A percentile compares a stretch with the other conserved stretches of the same genome.
phyloP scores from a whole-genome alignment of 176 grass and related monocot species.

The Triticum urartu region DNA sequence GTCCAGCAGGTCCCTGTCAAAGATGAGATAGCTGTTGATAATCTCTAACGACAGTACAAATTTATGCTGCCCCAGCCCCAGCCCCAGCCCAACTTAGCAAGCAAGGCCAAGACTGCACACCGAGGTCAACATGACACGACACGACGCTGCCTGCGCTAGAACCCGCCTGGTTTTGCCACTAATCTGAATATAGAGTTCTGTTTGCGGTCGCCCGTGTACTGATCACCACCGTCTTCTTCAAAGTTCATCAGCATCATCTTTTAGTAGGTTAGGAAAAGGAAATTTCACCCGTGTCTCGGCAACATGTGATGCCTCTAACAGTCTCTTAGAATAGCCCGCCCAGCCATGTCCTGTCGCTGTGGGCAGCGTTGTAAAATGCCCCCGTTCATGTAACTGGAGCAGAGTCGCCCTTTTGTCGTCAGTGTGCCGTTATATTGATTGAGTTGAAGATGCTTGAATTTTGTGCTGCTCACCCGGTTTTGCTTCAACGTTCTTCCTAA shows the following conservation, averaged over 20 bases:
- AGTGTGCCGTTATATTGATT: constrained; percentile 23
- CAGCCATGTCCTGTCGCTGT: constrained; percentile 13
- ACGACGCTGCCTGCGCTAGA: constrained; percentile 13
- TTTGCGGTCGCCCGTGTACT: constrained; percentile 28
- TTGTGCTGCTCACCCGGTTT: background rate
- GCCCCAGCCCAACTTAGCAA: constrained; percentile 26
- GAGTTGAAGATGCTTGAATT: constrained; percentile 25
- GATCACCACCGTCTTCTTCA: background rate
- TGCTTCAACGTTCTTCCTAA: background rate
- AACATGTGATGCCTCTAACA: constrained; percentile 48
- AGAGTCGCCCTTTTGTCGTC: background rate
- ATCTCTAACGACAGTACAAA: constrained; percentile 23
- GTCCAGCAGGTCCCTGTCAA: constrained; percentile 61
- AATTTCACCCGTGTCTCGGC: constrained; percentile 50
- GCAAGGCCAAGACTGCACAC: constrained; percentile 16
- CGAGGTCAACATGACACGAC: background rate
- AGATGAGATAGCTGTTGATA: constrained; percentile 61
- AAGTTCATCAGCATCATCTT: background rate
- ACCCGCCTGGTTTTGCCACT: constrained; percentile 25
- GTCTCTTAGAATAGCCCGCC: constrained; percentile 43
- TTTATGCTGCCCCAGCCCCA: constrained; percentile 23
- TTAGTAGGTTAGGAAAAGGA: constrained; percentile 42
- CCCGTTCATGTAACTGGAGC: constrained; percentile 23
- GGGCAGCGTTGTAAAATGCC: constrained; percentile 33
- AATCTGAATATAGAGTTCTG: constrained; percentile 46